phyloP scores from a whole-genome alignment of 768 basidiomycete genomes.

The Ramaria rubella region DNA sequence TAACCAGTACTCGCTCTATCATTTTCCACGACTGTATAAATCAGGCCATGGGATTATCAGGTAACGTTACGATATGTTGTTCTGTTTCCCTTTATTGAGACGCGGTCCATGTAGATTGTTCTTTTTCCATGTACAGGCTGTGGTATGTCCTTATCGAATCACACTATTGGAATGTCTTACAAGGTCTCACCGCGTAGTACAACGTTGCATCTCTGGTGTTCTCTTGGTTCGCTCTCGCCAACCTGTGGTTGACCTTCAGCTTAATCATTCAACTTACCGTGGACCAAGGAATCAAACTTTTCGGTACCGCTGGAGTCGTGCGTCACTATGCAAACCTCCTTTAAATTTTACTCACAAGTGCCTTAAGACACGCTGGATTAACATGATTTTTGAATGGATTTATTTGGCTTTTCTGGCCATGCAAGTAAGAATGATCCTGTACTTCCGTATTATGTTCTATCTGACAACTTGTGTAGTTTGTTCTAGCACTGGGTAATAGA shows the following conservation, averaged over 20 bases:
- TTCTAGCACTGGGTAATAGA: slow-evolving; percentile 70
- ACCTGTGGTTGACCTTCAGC: slow-evolving; percentile 89
- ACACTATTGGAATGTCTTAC: neutral
- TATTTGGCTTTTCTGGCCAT: slow-evolving; percentile 81
- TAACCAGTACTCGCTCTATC: slow-evolving; percentile 74
- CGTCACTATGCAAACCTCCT: slow-evolving; percentile 23
- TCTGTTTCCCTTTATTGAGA: neutral
- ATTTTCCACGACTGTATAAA: slow-evolving; percentile 84
- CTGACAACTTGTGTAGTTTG: slow-evolving; percentile 36
- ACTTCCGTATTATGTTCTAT: neutral
- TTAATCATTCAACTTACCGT: slow-evolving; percentile 90
- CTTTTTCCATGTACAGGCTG: slow-evolving; percentile 89
- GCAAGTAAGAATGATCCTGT: slow-evolving; percentile 38
- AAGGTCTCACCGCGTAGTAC: slow-evolving; percentile 47
- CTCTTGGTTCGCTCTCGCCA: slow-evolving; percentile 90
- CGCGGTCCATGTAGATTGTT: slow-evolving; percentile 55
- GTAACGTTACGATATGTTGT: slow-evolving; percentile 8
- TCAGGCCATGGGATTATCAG: slow-evolving; percentile 79
- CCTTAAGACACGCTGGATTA: slow-evolving; percentile 81
- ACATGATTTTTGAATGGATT: slow-evolving; percentile 75
- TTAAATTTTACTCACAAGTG: neutral
- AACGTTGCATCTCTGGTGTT: slow-evolving; percentile 81
- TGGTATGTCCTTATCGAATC: slow-evolving; percentile 50
- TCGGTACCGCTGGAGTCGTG: slow-evolving; percentile 67
- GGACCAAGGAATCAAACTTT: slow-evolving; percentile 42